Conservation (phyloP, 148 eudicot genomes). For the Beta vulgaris region DNA sequence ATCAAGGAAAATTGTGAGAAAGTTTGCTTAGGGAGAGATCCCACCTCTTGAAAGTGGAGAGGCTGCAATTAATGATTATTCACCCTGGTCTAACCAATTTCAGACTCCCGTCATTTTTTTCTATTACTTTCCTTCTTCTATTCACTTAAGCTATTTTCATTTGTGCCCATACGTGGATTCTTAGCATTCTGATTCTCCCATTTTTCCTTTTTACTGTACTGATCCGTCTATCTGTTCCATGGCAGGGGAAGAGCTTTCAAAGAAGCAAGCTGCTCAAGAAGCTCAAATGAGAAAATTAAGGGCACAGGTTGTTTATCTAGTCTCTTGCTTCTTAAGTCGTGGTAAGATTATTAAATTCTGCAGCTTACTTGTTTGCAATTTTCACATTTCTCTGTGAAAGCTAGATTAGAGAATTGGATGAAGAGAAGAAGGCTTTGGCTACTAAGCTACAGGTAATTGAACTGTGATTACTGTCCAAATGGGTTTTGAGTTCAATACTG, state of each 20-base stretch:
- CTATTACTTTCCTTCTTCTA: background rate
- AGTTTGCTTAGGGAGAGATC: too few species aligned
- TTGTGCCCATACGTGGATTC: too few species aligned
- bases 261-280: slow-evolving; percentile 99
- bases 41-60: too few species aligned
- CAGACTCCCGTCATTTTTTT: too few species aligned
- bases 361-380: slow-evolving; percentile 9
- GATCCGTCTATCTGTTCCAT: slow-evolving; percentile 8
- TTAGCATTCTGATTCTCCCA: background rate
- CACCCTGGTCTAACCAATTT: too few species aligned
- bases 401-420: slow-evolving; percentile 97
- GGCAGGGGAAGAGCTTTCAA: slow-evolving; percentile 94
- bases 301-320: slow-evolving; percentile 65
- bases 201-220: background rate
- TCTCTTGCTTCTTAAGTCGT: slow-evolving; percentile 6
- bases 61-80: too few species aligned
- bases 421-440: slow-evolving; percentile 88
- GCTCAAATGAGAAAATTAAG: slow-evolving; percentile 84
- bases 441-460: slow-evolving; percentile 82
- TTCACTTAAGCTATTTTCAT: background rate
- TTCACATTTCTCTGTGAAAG: slow-evolving; percentile 41
- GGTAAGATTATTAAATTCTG: slow-evolving; percentile 8
- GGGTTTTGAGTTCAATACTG: background rate
- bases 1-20: too few species aligned
- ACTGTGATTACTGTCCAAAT: background rate